phyloP scores from a whole-genome alignment of 176 grass and related monocot genomes.

The Triticum dicoccoides region DNA sequence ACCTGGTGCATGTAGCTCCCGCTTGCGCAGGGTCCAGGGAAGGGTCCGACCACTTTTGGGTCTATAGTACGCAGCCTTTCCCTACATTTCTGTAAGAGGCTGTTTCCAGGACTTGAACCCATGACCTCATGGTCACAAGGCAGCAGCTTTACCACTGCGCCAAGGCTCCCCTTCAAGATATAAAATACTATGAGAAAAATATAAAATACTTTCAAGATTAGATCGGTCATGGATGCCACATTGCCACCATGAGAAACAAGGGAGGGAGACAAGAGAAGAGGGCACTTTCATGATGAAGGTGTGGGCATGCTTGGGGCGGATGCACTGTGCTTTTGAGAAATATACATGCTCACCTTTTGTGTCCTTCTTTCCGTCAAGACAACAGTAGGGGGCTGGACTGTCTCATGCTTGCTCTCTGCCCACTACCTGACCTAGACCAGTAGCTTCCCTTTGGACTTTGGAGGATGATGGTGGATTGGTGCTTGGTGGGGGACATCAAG shows the following conservation, averaged over 20 bases:
- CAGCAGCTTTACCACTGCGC: no score
- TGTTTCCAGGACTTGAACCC: no score
- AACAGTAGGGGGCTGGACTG: not conserved
- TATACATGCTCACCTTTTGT: not conserved
- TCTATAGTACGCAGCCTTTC: no score
- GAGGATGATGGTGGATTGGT: constrained; percentile 27
- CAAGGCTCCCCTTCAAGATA: no score
- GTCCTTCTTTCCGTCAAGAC: not conserved
- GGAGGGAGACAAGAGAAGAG: not conserved
- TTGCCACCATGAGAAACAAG: not conserved
- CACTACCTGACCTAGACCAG: not conserved
- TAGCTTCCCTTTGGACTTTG: constrained; percentile 32
- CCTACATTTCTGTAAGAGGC: no score
- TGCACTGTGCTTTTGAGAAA: constrained; percentile 25
- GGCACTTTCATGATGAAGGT: constrained; percentile 19
- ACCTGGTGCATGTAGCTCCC: no score
- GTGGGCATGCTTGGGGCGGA: not conserved
- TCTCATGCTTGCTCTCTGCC: not conserved
- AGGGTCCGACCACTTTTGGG: no score
- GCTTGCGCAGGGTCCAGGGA: no score
- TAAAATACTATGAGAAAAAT: not conserved
- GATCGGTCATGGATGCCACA: not conserved
- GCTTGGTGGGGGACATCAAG: constrained; percentile 11
- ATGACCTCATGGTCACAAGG: no score
- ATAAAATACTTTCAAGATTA: constrained; percentile 4